phyloP scores from a whole-genome alignment of 2,329 filamentous ascomycete species.

The Sporothrix dimorphospora region DNA sequence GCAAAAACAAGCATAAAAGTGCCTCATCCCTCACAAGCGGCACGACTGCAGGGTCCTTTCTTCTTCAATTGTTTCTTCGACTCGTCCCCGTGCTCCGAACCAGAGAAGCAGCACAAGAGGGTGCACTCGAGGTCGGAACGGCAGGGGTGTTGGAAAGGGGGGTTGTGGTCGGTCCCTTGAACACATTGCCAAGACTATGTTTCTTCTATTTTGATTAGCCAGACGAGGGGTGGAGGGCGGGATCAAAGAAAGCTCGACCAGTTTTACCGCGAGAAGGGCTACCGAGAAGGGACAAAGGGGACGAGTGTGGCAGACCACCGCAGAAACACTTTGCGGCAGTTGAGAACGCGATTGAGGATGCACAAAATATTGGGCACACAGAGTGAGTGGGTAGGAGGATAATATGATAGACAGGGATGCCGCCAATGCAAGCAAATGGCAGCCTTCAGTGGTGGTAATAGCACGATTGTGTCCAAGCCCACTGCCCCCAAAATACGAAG shows the following conservation, averaged over 20 bases:
- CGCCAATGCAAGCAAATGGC: background rate
- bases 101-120: conserved; percentile 3
- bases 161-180: background rate
- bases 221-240: background rate
- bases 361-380: background rate
- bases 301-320: background rate
- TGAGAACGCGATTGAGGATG: background rate
- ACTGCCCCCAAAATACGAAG: background rate
- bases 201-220: conserved; percentile 19
- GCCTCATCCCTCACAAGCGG: background rate
- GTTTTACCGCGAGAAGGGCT: background rate
- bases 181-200: conserved; percentile 7
- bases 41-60: background rate
- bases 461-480: background rate
- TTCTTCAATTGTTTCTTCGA: background rate
- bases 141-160: conserved; percentile 10
- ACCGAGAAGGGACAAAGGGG: background rate
- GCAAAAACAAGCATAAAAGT: background rate
- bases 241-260: background rate
- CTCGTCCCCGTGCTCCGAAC: background rate
- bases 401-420: background rate
- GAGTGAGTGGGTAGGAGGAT: no score
- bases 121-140: background rate
- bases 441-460: background rate
- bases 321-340: conserved; percentile 4